These are phyloP conservation scores for Phialophora verrucosa DNA, from an alignment of 2,329 filamentous ascomycete genomes.

Conservation along the genomic window DNA sequence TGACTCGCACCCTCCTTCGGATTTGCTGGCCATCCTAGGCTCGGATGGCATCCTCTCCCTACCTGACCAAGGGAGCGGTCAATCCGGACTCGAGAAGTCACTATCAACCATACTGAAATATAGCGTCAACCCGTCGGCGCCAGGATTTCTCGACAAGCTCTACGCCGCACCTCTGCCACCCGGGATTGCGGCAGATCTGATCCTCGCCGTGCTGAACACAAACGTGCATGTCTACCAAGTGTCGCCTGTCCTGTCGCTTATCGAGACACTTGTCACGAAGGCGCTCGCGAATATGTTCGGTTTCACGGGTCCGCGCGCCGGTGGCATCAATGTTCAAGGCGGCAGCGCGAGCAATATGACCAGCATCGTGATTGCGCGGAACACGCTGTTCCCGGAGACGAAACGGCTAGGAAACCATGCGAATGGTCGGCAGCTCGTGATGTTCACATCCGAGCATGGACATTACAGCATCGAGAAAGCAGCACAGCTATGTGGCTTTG, in stretches of 20 bases:
- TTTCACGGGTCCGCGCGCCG: slow-evolving; percentile 69
- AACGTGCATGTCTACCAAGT: slow-evolving; percentile 95
- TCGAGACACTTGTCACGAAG: slow-evolving; percentile 82
- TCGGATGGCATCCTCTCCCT: slow-evolving; percentile 49
- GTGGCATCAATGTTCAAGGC: slow-evolving; percentile 77
- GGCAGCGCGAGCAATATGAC: slow-evolving; percentile 85
- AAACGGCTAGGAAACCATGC: slow-evolving; percentile 72
- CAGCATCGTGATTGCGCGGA: slow-evolving; percentile 84
- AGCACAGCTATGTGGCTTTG: slow-evolving; percentile 86
- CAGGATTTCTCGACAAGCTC: slow-evolving; percentile 94
- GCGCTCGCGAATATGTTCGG: slow-evolving; percentile 78
- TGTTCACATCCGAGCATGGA: slow-evolving; percentile 88
- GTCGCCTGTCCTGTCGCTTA: slow-evolving; percentile 82
- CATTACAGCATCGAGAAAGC: slow-evolving; percentile 97
- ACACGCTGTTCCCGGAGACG: slow-evolving; percentile 78
- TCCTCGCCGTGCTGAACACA: slow-evolving; percentile 86
- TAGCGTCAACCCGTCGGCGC: slow-evolving; percentile 98
- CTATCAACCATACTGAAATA: slow-evolving; percentile 76
- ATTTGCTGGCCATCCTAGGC: slow-evolving; percentile 60
- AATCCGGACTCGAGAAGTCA: slow-evolving; percentile 74
- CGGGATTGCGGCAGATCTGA: slow-evolving; percentile 81
- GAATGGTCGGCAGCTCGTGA: slow-evolving; percentile 65
- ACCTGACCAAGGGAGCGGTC: slow-evolving; percentile 64
- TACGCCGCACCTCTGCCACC: slow-evolving; percentile 90
- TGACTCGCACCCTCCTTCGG: slow-evolving; percentile 64